Percentiles rank a stretch among this genome's conserved stretches.
Evolutionary conservation across 2,329 filamentous ascomycete genomes (phyloP).

Genomic region (Nakataea oryzae): DNA sequence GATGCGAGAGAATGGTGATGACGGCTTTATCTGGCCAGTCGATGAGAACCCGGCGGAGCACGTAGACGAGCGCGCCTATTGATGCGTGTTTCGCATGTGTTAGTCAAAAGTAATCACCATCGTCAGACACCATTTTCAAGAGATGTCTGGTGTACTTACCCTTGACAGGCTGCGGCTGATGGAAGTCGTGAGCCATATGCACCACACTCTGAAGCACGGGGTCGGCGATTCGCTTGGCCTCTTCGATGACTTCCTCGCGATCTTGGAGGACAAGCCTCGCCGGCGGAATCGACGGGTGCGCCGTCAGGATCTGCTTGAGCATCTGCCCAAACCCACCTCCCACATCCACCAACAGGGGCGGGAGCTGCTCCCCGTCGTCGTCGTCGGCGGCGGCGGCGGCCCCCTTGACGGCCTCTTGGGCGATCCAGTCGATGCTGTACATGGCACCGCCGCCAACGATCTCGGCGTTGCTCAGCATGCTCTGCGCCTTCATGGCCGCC

Average conservation of each 20-base stretch:
- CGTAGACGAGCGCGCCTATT: conserved; percentile 15
- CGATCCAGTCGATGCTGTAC: conserved; percentile 21
- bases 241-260: conserved; percentile 15
- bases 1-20: conserved; percentile 10
- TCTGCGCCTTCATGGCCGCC: conserved; percentile 19
- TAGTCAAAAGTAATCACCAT: background rate
- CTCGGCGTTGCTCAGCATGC: conserved; percentile 10
- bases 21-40: conserved; percentile 16
- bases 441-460: conserved; percentile 12
- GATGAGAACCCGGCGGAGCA: conserved; percentile 16
- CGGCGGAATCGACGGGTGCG: conserved; percentile 13
- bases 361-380: background rate
- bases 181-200: conserved; percentile 19
- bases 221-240: conserved; percentile 6
- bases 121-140: too few species aligned
- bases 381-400: background rate
- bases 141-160: conserved; percentile 9
- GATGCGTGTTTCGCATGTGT: background rate
- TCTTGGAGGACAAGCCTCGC: conserved; percentile 21
- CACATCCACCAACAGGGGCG: conserved; percentile 20
- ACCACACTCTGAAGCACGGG: conserved; percentile 9
- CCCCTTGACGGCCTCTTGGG: background rate
- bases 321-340: conserved; percentile 21
- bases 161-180: conserved; percentile 18
- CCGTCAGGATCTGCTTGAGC: conserved; percentile 14